phyloP scores from a whole-genome alignment of 2,329 filamentous ascomycete genomes.

The Trichoderma lentiforme region DNA sequence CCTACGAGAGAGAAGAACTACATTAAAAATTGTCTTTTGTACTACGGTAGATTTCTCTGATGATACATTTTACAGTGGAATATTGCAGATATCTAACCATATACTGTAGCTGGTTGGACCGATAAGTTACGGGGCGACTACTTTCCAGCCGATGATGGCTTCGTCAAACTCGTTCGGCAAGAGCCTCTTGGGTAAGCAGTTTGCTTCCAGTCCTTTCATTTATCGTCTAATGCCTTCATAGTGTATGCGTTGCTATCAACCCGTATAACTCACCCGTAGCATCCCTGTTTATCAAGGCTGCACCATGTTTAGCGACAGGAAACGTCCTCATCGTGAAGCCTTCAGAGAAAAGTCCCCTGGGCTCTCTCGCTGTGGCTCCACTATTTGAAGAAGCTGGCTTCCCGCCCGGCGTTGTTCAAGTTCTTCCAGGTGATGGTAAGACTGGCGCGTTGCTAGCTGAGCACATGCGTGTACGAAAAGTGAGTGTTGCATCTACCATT shows the following conservation, averaged over 20 bases:
- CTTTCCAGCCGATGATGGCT: neutral
- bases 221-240: neutral
- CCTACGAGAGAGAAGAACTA: constrained; percentile 3
- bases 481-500: neutral
- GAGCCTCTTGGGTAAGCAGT: neutral
- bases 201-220: fast-evolving
- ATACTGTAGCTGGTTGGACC: neutral
- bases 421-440: neutral
- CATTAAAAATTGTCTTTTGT: constrained; percentile 1
- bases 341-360: neutral
- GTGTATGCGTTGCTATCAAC: neutral
- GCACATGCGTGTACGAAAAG: constrained; percentile 2
- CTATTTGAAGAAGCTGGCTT: constrained; percentile 1
- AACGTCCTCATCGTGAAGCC: constrained; percentile 1
- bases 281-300: neutral
- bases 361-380: neutral
- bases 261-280: neutral
- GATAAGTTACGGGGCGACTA: neutral
- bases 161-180: neutral
- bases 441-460: neutral
- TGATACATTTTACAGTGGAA: fast-evolving
- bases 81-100: neutral
- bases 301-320: neutral
- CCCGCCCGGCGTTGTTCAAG: neutral
- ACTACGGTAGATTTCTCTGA: neutral